phyloP scores from a whole-genome alignment of 2,329 filamentous ascomycete genomes.

The Didymosphaeria variabile region DNA sequence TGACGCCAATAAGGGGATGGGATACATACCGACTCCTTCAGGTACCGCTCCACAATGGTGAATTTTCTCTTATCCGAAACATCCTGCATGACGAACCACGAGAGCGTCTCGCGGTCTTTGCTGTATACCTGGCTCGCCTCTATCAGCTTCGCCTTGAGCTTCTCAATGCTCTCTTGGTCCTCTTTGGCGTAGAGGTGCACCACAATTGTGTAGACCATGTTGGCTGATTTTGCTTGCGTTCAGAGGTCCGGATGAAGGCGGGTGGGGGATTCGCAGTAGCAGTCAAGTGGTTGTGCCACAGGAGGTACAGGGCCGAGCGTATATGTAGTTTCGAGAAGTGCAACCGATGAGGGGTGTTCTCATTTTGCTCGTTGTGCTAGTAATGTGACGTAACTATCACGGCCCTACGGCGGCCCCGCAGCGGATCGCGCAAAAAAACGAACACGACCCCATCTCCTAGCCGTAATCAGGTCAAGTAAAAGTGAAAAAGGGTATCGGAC shows the following conservation, averaged over 20 bases:
- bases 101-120: constrained; percentile 71
- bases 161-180: constrained; percentile 69
- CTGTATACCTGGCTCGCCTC: constrained; percentile 78
- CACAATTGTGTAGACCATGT: constrained; percentile 74
- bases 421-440: constrained; percentile 4
- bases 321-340: neutral
- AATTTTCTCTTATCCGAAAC: constrained; percentile 73
- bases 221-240: constrained; percentile 25
- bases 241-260: neutral
- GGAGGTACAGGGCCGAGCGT: neutral
- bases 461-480: neutral
- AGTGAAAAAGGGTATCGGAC: too few species aligned
- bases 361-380: constrained; percentile 5
- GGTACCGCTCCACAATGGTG: constrained; percentile 78
- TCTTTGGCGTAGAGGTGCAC: constrained; percentile 76
- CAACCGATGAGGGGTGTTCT: neutral
- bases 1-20: neutral
- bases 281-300: neutral
- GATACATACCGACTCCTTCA: constrained; percentile 67
- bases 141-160: constrained; percentile 75
- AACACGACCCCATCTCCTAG: neutral
- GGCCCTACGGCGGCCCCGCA: constrained; percentile 12
- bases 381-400: constrained; percentile 15
- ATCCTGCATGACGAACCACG: constrained; percentile 82
- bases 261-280: neutral